phyloP scores from a whole-genome alignment of 2,329 filamentous ascomycete genomes.

The Ophiostoma perfectum region DNA sequence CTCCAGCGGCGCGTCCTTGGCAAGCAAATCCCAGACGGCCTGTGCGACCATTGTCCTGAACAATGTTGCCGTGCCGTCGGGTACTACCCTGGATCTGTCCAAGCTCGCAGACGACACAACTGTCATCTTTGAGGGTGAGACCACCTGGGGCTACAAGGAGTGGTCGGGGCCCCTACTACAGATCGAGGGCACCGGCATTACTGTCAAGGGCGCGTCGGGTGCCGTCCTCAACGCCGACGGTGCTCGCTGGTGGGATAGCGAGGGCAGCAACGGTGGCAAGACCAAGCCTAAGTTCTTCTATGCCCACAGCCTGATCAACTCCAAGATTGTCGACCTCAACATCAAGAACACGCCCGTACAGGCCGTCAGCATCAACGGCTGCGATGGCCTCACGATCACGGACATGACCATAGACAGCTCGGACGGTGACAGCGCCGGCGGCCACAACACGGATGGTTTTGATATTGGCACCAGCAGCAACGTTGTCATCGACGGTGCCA shows the following conservation, averaged over 20 bases:
- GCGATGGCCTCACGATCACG: slow-evolving; percentile 34
- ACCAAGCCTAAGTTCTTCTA: slow-evolving; percentile 57
- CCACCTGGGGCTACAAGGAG: slow-evolving; percentile 24
- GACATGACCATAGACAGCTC: slow-evolving; percentile 39
- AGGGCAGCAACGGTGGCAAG: slow-evolving; percentile 55
- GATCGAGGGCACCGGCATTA: slow-evolving; percentile 23
- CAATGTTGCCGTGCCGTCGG: slow-evolving; percentile 51
- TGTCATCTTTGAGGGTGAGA: slow-evolving; percentile 40
- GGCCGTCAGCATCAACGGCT: slow-evolving; percentile 38
- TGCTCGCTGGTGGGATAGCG: slow-evolving; percentile 47
- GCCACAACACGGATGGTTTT: slow-evolving; percentile 56
- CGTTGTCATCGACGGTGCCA: slow-evolving; percentile 48
- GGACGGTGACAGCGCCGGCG: slow-evolving; percentile 45
- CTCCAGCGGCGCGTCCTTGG: slow-evolving; percentile 18
- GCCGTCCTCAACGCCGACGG: slow-evolving; percentile 23
- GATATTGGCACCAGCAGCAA: slow-evolving; percentile 47
- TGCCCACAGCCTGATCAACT: slow-evolving; percentile 46
- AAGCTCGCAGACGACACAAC: slow-evolving; percentile 45
- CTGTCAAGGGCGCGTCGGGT: slow-evolving; percentile 29
- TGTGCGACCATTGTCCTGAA: slow-evolving; percentile 52
- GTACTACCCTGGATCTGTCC: slow-evolving; percentile 54
- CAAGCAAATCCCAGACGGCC: slow-evolving; percentile 29
- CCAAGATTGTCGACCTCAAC: slow-evolving; percentile 41
- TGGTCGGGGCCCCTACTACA: slow-evolving; percentile 23
- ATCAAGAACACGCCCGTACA: slow-evolving; percentile 41